Evolutionary conservation across 2,329 filamentous ascomycete species (phyloP), one percentile per base, ranked within the genome.

Genomic region (Talaromyces sp.): DNA sequence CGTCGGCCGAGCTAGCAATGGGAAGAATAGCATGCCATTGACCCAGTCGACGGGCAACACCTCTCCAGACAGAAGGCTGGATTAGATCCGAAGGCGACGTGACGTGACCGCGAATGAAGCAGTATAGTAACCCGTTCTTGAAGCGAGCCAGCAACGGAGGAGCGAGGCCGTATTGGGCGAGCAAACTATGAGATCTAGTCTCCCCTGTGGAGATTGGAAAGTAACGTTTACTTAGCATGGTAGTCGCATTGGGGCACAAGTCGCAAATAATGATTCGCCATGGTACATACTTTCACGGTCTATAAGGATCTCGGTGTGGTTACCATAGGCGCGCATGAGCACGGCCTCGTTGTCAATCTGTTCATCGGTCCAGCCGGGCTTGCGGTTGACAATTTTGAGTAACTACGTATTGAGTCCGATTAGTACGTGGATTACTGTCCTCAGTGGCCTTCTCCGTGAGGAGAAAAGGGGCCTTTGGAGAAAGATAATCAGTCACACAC

Each of bases 71-170:
- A 35, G 86, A 83, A 52, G 90, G 87, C 69, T 86, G 86, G 65
- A 90, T 87, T 68, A 99, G 83, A 76, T 98, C 93, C 71, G 89
- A 85, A 56, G 94, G 90, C 61, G 88, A 86, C 72, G 93, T 93
- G 62, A 91, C 90, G 68, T 85, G 87, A 61, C 95, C 95, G 68
- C 87, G 87, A 70, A 98, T 90, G 80, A 90, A 99, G 71, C 90
- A 88, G 82, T 99, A 99, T 73, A 99, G 86, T 81, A 99, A 91
- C 70, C 95, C 95, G 76, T 99, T 99, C 72, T 93, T 85, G 83
- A 99, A 99, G 70, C 93, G 90, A 63, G 93, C 95, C 66, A 98
- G 86, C 61, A 99, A 85, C 67, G 90, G 84, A 43, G 95, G 95
- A 22, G 95, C 95, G 62, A 99, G 88, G 71, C 89, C 87, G 73